Evolutionary conservation across 2,329 filamentous ascomycete species (phyloP).

Genomic region (Calonectria montana): DNA sequence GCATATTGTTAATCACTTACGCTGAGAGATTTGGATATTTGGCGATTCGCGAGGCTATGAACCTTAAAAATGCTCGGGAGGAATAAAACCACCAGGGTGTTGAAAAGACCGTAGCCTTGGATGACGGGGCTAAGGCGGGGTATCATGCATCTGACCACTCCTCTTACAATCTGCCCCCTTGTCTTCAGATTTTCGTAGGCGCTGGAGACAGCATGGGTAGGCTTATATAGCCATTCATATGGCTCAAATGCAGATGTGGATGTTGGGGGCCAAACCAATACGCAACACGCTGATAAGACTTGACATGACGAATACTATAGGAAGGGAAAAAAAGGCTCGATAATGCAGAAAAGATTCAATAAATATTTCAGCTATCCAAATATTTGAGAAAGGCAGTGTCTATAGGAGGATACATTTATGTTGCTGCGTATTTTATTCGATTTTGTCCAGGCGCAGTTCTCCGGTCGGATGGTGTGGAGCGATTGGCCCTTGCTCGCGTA

Average conservation of each 20-base stretch:
- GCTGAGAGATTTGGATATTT: too few species aligned
- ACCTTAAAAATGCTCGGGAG: too few species aligned
- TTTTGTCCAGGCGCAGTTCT: background rate
- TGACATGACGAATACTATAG: background rate
- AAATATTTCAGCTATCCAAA: too few species aligned
- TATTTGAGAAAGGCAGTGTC: background rate
- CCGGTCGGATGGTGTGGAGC: background rate
- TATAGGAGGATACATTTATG: too few species aligned
- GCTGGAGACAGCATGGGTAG: background rate
- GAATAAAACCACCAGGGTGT: background rate
- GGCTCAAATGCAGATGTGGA: background rate
- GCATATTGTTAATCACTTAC: background rate
- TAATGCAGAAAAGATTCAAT: too few species aligned
- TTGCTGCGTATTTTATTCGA: too few species aligned
- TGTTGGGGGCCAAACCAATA: background rate
- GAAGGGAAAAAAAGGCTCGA: background rate
- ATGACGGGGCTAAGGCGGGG: background rate
- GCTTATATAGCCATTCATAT: background rate
- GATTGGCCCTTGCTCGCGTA: background rate
- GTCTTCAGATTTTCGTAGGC: background rate
- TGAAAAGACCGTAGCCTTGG: background rate
- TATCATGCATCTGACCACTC: background rate
- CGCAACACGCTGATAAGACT: background rate
- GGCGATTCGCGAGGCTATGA: too few species aligned
- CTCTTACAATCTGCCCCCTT: background rate